phyloP scores from a whole-genome alignment of 129 eudicot species.

The Centaurea solstitialis region DNA sequence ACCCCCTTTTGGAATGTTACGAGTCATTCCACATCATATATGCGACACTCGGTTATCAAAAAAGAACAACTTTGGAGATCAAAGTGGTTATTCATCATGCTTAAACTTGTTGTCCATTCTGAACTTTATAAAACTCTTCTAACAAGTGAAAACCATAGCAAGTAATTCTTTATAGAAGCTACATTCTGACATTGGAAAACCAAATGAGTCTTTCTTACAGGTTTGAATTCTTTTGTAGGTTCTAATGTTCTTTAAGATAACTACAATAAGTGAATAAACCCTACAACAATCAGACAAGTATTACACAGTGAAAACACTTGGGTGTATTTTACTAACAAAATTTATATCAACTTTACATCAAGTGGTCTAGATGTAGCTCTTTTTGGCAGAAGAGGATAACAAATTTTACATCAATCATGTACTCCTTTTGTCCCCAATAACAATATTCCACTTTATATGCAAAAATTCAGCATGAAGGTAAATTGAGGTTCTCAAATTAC shows the following conservation, averaged over 20 bases:
- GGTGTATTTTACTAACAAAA: not conserved
- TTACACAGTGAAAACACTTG: not conserved
- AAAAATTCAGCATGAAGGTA: not conserved
- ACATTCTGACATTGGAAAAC: not conserved
- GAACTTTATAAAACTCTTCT: not conserved
- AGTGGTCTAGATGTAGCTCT: constrained; percentile 3
- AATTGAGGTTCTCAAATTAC: not conserved
- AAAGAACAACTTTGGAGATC: not conserved
- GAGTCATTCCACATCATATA: not conserved
- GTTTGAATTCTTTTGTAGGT: not conserved
- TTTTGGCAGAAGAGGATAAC: not conserved
- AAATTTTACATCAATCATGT: not conserved
- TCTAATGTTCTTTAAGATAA: not conserved
- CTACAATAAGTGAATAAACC: not conserved
- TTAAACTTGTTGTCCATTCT: not conserved
- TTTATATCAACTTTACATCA: not conserved
- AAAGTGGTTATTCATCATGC: not conserved
- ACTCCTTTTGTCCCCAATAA: constrained; percentile 5
- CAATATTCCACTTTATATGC: not conserved
- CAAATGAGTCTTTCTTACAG: not conserved
- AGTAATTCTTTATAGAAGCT: not conserved
- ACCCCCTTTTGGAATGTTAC: not conserved
- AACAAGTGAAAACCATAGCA: not conserved
- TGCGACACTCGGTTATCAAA: not conserved
- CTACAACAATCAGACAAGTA: not conserved